A percentile compares a stretch with the other conserved stretches of the same genome.
These are phyloP conservation scores for Lenzites betulinus DNA, from an alignment of 768 basidiomycete species.

Conservation along the genomic window DNA sequence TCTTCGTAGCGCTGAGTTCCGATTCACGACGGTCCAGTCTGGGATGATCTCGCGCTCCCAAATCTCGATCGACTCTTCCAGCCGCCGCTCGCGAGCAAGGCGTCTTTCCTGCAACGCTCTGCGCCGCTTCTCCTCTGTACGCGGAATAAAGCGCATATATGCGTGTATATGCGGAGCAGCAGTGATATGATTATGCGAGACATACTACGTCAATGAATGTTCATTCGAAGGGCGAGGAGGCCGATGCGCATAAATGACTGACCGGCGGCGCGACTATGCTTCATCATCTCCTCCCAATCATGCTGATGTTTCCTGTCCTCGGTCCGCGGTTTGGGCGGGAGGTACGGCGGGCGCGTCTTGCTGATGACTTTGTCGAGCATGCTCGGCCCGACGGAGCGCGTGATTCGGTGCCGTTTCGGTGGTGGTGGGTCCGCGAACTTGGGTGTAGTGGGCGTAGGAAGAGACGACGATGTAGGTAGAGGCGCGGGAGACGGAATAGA, in stretches of 20 bases:
- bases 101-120: constrained; percentile 65
- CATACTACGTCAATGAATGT: constrained; percentile 27
- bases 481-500: constrained; percentile 3
- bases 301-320: constrained; percentile 86
- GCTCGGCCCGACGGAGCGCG: constrained; percentile 67
- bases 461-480: constrained; percentile 36
- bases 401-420: constrained; percentile 40
- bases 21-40: constrained; percentile 78
- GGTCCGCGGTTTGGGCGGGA: constrained; percentile 78
- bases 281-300: constrained; percentile 90
- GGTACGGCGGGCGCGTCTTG: constrained; percentile 77
- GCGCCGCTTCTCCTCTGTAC: constrained; percentile 72
- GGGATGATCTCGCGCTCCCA: constrained; percentile 85
- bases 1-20: constrained; percentile 62
- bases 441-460: constrained; percentile 30
- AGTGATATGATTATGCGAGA: not conserved
- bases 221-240: constrained; percentile 17
- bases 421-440: constrained; percentile 12
- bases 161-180: not conserved
- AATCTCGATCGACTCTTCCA: constrained; percentile 66
- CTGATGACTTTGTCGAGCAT: constrained; percentile 77
- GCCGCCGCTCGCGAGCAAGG: constrained; percentile 59
- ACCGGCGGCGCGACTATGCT: constrained; percentile 74
- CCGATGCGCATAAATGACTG: constrained; percentile 26
- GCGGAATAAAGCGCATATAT: not conserved